Evolutionary conservation across 2,329 filamentous ascomycete species (phyloP).

Genomic region (Aspergillus felis): DNA sequence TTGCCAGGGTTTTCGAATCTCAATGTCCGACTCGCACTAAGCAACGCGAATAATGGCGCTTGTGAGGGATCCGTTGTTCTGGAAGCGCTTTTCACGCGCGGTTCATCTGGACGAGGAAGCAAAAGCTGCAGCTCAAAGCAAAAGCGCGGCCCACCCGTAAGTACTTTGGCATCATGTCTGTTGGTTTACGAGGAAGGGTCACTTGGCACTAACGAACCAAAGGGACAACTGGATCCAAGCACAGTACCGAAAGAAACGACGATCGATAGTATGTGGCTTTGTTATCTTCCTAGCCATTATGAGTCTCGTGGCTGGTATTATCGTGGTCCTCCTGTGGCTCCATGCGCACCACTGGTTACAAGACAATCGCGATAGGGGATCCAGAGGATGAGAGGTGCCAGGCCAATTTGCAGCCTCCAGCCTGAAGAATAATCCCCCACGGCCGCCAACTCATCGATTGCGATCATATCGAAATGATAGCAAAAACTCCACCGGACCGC

Average conservation of each 20-base stretch:
- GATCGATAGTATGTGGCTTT: conserved; percentile 44
- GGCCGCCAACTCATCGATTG: not conserved
- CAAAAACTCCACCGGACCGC: not conserved
- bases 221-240: conserved; percentile 54
- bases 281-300: conserved; percentile 27
- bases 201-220: conserved; percentile 1
- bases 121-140: conserved; percentile 16
- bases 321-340: conserved; percentile 45
- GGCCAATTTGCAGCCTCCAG: not conserved
- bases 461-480: not conserved
- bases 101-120: conserved; percentile 54
- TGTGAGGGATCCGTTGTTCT: conserved; percentile 56
- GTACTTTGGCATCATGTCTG: not conserved
- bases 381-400: not conserved
- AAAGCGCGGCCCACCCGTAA: conserved; percentile 20
- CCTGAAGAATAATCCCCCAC: not conserved
- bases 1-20: not conserved
- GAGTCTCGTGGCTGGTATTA: conserved; percentile 41
- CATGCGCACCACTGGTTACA: conserved; percentile 32
- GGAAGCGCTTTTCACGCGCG: conserved; percentile 57
- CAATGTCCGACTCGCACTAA: not conserved
- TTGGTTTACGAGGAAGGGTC: not conserved
- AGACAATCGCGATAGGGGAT: conserved; percentile 3
- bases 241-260: conserved; percentile 48
- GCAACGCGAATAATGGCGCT: conserved; percentile 39